These are phyloP conservation scores for Sedum album DNA, from an alignment of 164 flowering plant species.

Conservation along the genomic window DNA sequence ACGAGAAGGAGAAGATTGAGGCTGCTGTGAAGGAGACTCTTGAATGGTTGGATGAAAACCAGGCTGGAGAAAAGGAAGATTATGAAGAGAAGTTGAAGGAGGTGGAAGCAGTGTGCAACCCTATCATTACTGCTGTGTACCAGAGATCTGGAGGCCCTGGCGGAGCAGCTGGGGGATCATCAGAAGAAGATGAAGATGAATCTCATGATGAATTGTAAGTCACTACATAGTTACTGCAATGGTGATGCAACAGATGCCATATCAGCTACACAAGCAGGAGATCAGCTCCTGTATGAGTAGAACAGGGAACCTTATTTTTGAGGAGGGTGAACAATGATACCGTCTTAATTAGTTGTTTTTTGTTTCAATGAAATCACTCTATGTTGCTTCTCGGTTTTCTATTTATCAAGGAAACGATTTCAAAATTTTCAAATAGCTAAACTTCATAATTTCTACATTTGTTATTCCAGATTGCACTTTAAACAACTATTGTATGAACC, in stretches of 20 bases:
- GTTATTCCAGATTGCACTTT: too few species aligned
- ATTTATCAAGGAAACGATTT: too few species aligned
- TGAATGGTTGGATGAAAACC: conserved; percentile 83
- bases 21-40: conserved; percentile 66
- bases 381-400: too few species aligned
- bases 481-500: too few species aligned
- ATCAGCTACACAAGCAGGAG: too few species aligned
- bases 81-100: conserved; percentile 81
- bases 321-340: too few species aligned
- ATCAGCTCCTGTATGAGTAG: too few species aligned
- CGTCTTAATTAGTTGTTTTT: too few species aligned
- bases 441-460: too few species aligned
- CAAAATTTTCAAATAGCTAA: too few species aligned
- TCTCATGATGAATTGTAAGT: conserved; percentile 65
- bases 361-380: too few species aligned
- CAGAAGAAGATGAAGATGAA: conserved; percentile 35
- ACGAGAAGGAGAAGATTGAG: conserved; percentile 86
- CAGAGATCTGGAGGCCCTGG: conserved; percentile 78
- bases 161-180: conserved; percentile 45
- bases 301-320: too few species aligned
- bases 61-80: conserved; percentile 74
- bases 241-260: neutral
- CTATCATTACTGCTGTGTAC: conserved; percentile 68
- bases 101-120: conserved; percentile 83
- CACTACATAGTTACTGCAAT: neutral